Base-by-base conservation (phyloP, 768 basidiomycete species). In the Neoboletus brunneissimus region DNA sequence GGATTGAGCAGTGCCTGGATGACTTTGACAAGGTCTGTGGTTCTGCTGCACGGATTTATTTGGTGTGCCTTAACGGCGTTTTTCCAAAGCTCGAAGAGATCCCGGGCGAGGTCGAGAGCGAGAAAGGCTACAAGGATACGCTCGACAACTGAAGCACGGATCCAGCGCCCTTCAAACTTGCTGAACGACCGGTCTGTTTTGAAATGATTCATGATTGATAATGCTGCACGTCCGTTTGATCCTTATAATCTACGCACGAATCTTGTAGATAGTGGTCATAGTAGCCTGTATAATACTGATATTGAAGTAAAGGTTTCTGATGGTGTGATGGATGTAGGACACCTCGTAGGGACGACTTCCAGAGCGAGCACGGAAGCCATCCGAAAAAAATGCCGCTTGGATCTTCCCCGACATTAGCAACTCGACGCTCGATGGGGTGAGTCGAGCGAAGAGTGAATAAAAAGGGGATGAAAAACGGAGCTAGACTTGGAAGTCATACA, bases 1-100 rank as follows among this genome's bases (percentile, higher is more conserved):
- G 90, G 54, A 92, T 99, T 65, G 84, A 83, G 22, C 82, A 89
- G 63, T 87, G 84, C 50, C 75, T 98, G 45, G 71, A 75, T 12
- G 94, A 97, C 67, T 81, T 98, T 45, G 96, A 98, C 71, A 76
- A 78, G 71, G 89, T 89, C 40, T 48, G 81, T 73, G 13, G 16
- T 34, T 35, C 1, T 57, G 16, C 10, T 23, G 43, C 15, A n/a
- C 13, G 37, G 9, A 9, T 29, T 0, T 8, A 15, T 25, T 27
- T 0, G 2, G 34, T 9, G 5, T n/a, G 27, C 22, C 50, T 59
- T 3, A 59, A n/a, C 2, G 22, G 23, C 18, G n/a, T 31, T 38
- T 45, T 37, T 35, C 29, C 5, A 22, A n/a, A 81, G 80, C 71
- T 81, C 18, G 80, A 81, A 0, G 75, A 77, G 23, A 89, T 89